These are phyloP conservation scores for Ilex paraguariensis DNA, from an alignment of 305 asterid genomes.

Conservation along the genomic window DNA sequence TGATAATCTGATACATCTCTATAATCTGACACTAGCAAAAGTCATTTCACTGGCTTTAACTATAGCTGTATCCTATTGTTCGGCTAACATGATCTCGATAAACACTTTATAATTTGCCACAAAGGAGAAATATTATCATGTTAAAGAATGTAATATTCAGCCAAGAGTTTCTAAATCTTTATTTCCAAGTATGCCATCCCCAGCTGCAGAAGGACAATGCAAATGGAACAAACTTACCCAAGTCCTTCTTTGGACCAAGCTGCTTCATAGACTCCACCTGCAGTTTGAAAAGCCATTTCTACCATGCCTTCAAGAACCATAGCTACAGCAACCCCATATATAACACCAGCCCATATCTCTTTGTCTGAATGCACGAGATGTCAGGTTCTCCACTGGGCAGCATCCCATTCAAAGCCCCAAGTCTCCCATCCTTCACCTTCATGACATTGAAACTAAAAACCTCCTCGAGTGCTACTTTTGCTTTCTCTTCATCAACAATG, in stretches of 20 bases:
- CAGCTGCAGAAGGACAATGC: constrained; percentile 1
- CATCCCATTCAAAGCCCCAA: constrained; percentile 94
- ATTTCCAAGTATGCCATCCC: background rate
- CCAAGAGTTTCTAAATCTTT: background rate
- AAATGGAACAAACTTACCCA: constrained; percentile 50
- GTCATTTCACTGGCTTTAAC: no score
- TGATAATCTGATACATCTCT: no score
- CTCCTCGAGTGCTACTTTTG: constrained; percentile 58
- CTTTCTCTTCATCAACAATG: constrained; percentile 80
- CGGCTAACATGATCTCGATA: no score
- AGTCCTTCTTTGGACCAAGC: constrained; percentile 76
- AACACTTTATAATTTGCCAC: no score
- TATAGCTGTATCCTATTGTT: no score
- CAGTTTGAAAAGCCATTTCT: constrained; percentile 81
- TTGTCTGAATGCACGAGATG: constrained; percentile 65
- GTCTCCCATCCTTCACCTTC: constrained; percentile 68
- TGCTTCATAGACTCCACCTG: constrained; percentile 71
- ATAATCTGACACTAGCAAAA: no score
- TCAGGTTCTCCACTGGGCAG: constrained; percentile 81
- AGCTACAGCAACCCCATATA: constrained; percentile 85
- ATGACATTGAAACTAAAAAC: constrained; percentile 73
- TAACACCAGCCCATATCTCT: constrained; percentile 91
- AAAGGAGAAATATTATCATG: no score
- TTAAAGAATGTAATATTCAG: no score
- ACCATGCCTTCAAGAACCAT: constrained; percentile 82